These are phyloP conservation scores for Emiliania huxleyi DNA, from an alignment of 78 protist genomes.

Conservation along the genomic window DNA sequence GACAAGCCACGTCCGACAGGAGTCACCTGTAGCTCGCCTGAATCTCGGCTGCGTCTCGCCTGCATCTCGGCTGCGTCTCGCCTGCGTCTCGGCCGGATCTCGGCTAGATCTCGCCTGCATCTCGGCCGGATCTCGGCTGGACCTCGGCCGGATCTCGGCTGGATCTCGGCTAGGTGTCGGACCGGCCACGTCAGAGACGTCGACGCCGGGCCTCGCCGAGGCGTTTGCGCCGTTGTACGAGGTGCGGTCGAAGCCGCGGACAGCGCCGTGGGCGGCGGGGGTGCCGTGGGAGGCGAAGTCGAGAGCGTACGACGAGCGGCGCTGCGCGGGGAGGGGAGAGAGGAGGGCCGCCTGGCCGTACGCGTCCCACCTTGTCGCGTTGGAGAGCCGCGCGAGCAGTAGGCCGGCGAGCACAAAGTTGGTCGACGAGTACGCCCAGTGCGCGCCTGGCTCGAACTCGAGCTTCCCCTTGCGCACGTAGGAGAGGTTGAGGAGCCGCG, in stretches of 20 bases:
- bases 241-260: not conserved
- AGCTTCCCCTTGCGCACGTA: not conserved
- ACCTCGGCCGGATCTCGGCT: too few relatives aligned
- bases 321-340: not conserved
- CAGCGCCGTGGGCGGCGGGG: not conserved
- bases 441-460: not conserved
- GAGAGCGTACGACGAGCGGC: not conserved
- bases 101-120: too few relatives aligned
- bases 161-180: too few relatives aligned
- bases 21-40: too few relatives aligned
- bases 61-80: too few relatives aligned
- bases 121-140: too few relatives aligned
- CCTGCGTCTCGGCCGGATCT: too few relatives aligned
- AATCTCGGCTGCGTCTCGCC: too few relatives aligned
- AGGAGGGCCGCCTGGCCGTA: not conserved
- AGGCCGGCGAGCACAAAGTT: not conserved
- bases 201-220: not conserved
- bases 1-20: too few relatives aligned
- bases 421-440: not conserved
- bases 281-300: not conserved
- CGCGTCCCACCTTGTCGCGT: not conserved
- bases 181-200: not conserved
- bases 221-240: not conserved
- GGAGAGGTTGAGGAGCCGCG: not conserved
- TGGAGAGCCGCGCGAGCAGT: not conserved